Base-by-base conservation (phyloP, 768 basidiomycete species). In the Hysterangium stoloniferum region DNA sequence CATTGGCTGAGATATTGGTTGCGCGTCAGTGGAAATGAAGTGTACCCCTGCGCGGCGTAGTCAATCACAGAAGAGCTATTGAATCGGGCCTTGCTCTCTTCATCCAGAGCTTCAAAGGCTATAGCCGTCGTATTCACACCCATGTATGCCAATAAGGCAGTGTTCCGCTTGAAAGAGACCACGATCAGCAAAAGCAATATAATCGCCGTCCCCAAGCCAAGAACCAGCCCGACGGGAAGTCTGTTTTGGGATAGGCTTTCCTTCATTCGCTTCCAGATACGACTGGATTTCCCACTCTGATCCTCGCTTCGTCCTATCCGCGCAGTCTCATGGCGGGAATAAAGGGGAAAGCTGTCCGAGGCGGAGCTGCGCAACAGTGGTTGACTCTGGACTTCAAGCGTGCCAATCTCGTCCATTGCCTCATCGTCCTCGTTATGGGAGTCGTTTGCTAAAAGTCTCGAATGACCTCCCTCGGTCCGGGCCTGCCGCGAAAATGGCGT, bases 401-500 rank as follows among this genome's bases (percentile, higher is more conserved):
- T 22, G 27, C 43, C 52, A n/a, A 52, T 36, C 19, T 71, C 68
- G 34, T 68, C 65, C 19, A 59, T 54, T 51, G 58, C 65, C 12
- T 76, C 66, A 51, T 79, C 77, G n/a, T 68, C 58, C 40, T 73
- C 73, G 7, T 71, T 69, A 27, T 34, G 19, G 4, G 38, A 27
- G 7, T 41, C 49, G 22, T 51, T 51, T 12, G 43, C 40, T 11
- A 13, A 13, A 7, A 20, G 35, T 27, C 38, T n/a, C 13, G 49
- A 40, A 6, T 40, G 49, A 17, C 49, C 74, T 59, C 78, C 76
- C 59, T 81, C 77, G 43, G 73, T 72, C 59, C 72, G 70, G 43
- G 78, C 80, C 34, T 25, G 6, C 54, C 76, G 76, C 31, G 78
- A 77, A 62, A 77, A 80, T 45, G 81, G 80, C 25, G 81, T 82